Percentiles rank a stretch among this genome's conserved stretches.
These are phyloP conservation scores for Aspergillus incahuasiensis DNA, from an alignment of 495 filamentous ascomycete species.

Conservation along the genomic window DNA sequence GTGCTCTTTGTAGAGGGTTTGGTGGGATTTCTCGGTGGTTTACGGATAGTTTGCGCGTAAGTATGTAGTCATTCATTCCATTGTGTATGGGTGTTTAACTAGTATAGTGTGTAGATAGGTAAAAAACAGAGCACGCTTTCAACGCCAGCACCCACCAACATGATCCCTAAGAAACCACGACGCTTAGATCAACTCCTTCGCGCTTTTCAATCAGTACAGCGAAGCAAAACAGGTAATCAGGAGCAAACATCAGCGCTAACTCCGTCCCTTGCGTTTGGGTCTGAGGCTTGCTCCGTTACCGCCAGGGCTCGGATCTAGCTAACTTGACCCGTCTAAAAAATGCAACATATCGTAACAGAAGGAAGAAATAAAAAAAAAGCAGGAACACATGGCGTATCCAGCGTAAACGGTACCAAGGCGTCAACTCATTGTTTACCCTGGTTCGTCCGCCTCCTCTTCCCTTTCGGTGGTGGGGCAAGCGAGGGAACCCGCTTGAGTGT, in stretches of 20 bases:
- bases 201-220: not conserved
- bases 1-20: too few species aligned
- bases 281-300: not conserved
- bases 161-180: not conserved
- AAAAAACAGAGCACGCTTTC: not conserved
- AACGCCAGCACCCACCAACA: not conserved
- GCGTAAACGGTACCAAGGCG: not conserved
- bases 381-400: not conserved
- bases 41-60: not conserved
- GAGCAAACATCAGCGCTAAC: not conserved
- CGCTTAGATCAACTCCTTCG: not conserved
- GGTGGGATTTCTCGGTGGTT: too few species aligned
- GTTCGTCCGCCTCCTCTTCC: slow-evolving; percentile 2
- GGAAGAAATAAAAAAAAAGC: not conserved
- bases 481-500: slow-evolving; percentile 15
- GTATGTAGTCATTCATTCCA: not conserved
- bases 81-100: not conserved
- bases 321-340: not conserved
- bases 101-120: not conserved
- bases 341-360: not conserved
- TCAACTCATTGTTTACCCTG: not conserved
- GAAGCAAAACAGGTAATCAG: not conserved
- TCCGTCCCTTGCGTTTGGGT: not conserved
- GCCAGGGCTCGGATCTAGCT: not conserved
- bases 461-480: slow-evolving; percentile 13